Base-by-base conservation (phyloP, 2,329 filamentous ascomycete species). In the Sphaerulina populicola region DNA sequence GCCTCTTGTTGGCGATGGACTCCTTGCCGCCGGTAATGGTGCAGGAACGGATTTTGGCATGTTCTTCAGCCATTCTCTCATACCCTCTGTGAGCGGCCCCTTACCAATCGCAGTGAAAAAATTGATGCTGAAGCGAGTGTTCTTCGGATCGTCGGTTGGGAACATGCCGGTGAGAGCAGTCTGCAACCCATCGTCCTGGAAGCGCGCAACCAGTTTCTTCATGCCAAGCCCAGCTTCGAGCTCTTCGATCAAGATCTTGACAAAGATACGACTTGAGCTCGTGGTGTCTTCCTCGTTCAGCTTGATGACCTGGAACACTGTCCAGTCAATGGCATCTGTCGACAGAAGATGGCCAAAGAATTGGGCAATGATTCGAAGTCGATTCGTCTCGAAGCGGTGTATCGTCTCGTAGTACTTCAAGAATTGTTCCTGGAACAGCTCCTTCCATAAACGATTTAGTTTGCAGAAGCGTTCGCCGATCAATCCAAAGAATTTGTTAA, bases 91-190 rank as follows among this genome's bases (percentile, higher is more conserved):
- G 55, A 98, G 77, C 21, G 81, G 82, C 66, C 93, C 93, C 86
- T 98, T 94, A 52, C 90, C 89, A 63, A 98, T 94, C 63, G 89
- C 93, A 8, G 93, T 98, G 69, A 98, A 97, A 77, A 96, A 98
- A 72, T 98, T 98, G 82, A 98, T 95, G 45, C 90, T 88, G 75
- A 98, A 98, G 48, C 91, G 83, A 36, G 90, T 89, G 70, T 96
- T 93, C 65, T 87, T 83, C 21, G 89, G 81, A 63, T 89, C 88
- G 67, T 97, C 90, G 54, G 76, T 84, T 0, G 93, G 93, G 76
- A 98, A 97, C 39, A 98, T 74, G 29, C 91, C 91, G 36, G 84
- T 81, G 53, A 96, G 81, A 66, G 80, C 86, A 44, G 88, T 81
- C 54, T 84, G 82, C 36, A 97, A 75, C 44, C 81, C 78, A 39